Evolutionary conservation across 1,139 yeast genomes (phyloP).

Genomic region (Nakaseomyces sp.): DNA sequence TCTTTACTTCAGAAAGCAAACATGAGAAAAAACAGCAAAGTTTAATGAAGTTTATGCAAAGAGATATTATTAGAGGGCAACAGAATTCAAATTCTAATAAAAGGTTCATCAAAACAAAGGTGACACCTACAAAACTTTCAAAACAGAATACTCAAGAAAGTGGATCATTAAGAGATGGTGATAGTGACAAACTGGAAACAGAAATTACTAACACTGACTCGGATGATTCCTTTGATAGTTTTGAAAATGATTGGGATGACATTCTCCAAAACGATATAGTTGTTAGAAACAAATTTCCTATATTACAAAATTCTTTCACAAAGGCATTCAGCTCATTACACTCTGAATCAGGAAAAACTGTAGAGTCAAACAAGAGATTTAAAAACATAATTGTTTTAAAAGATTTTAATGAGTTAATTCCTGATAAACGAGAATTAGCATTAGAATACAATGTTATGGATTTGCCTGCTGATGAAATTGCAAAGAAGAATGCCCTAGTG

Average conservation of each 20-base stretch:
- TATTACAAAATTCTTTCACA: conserved; percentile 20
- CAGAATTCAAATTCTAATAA: neutral
- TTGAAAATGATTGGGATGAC: conserved; percentile 37
- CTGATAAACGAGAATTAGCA: conserved; percentile 71
- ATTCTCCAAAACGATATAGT: conserved; percentile 33
- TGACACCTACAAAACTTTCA: neutral
- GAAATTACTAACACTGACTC: conserved; percentile 20
- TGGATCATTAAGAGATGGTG: neutral
- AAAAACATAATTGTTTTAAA: conserved; percentile 52
- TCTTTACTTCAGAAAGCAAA: conserved; percentile 54
- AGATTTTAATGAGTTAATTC: conserved; percentile 64
- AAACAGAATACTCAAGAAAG: neutral
- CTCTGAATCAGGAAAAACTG: conserved; percentile 24
- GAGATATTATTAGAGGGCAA: conserved; percentile 28
- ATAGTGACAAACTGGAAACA: neutral
- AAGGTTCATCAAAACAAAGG: conserved; percentile 3
- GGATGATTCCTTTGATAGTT: conserved; percentile 31
- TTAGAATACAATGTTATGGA: conserved; percentile 66
- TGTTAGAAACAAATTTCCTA: conserved; percentile 32
- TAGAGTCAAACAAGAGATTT: conserved; percentile 21
- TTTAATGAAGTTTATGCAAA: conserved; percentile 37
- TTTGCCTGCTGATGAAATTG: conserved; percentile 53
- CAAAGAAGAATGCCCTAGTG: conserved; percentile 61
- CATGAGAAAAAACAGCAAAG: conserved; percentile 32
- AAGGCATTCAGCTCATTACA: conserved; percentile 22